Base-by-base conservation (phyloP, 257 asterid genomes). In the Craterostigma plantagineum region DNA sequence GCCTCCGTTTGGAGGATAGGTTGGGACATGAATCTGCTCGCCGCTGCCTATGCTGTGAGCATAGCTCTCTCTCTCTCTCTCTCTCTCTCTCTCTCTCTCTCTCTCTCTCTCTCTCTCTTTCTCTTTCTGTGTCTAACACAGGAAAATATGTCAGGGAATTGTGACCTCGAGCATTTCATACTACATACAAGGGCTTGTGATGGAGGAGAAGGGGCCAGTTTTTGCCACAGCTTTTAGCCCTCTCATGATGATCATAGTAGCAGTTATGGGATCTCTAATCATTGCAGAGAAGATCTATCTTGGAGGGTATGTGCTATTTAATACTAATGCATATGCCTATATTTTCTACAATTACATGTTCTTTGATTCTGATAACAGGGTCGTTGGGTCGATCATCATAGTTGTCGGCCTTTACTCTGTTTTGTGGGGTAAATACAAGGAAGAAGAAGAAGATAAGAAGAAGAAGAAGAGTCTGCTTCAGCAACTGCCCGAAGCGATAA, bases 121-220 rank as follows among this genome's bases (percentile, higher is more conserved):
- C n/a, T n/a, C n/a, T 23, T 6, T 23, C 7, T 16, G 4, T 10
- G 15, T 42, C 1, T 18, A 3, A 7, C 16, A 8, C 0, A 11
- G 27, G 2, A 9, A 4, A n/a, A n/a, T n/a, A n/a, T 23, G 48
- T 55, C 74, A 82, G 95, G 80, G 80, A 49, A 16, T 71, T 34
- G 44, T 75, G 5, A 33, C 64, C 2, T 75, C 77, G 2, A 80
- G 81, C 17, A 48, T 71, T 1, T 45, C 64, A 14, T 71, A 60
- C 18, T 71, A 71, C 17, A 18, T 75, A 6, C 51, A 68, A 2
- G 86, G 81, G 43, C 37, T 58, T 0, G 48, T 71, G 38, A 68
- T 71, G 69, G 69, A 66, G 50, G 66, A 66, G 8, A 64, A 69
- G 9, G 87, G 82, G 1, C 87, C 82, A 0, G 78, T 76, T 52